Conservation (phyloP, 805 yeast species). For the Suhomyces prunicola region DNA sequence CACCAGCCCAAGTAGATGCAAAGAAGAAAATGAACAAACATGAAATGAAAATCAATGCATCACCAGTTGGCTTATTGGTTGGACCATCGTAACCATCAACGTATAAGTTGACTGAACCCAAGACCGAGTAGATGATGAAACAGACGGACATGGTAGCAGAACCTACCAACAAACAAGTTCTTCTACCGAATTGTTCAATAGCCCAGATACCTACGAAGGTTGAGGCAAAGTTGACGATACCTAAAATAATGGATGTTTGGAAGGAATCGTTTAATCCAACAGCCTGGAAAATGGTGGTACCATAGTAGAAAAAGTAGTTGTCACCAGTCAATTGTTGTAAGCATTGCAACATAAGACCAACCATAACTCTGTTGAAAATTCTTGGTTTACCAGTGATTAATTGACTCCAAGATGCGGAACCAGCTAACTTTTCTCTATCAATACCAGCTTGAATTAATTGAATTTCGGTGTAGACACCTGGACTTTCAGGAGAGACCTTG, state of each 20-base stretch:
- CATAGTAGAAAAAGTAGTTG: slow-evolving; percentile 62
- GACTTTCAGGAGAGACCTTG: slow-evolving; percentile 51
- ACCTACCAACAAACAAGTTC: slow-evolving; percentile 43
- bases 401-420: slow-evolving; percentile 64
- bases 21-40: slow-evolving; percentile 64
- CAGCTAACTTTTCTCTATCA: slow-evolving; percentile 59
- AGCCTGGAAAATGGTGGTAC: slow-evolving; percentile 53
- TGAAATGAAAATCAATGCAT: slow-evolving; percentile 61
- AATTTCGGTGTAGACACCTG: slow-evolving; percentile 52
- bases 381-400: slow-evolving; percentile 62
- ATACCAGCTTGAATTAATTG: slow-evolving; percentile 57
- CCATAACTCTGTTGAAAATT: slow-evolving; percentile 50
- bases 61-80: slow-evolving; percentile 50
- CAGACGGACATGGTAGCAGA: slow-evolving; percentile 51
- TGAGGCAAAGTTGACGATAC: slow-evolving; percentile 52
- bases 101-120: slow-evolving; percentile 53
- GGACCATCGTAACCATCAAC: slow-evolving; percentile 37
- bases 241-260: slow-evolving; percentile 52
- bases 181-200: slow-evolving; percentile 52
- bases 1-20: slow-evolving; percentile 78
- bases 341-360: slow-evolving; percentile 58
- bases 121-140: slow-evolving; percentile 56
- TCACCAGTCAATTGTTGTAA: slow-evolving; percentile 62
- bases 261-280: slow-evolving; percentile 54
- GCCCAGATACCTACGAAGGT: slow-evolving; percentile 50